Evolutionary conservation across 306 rosid species (phyloP), one percentile per base, ranked within the genome.

Genomic region (Rosa chinensis): DNA sequence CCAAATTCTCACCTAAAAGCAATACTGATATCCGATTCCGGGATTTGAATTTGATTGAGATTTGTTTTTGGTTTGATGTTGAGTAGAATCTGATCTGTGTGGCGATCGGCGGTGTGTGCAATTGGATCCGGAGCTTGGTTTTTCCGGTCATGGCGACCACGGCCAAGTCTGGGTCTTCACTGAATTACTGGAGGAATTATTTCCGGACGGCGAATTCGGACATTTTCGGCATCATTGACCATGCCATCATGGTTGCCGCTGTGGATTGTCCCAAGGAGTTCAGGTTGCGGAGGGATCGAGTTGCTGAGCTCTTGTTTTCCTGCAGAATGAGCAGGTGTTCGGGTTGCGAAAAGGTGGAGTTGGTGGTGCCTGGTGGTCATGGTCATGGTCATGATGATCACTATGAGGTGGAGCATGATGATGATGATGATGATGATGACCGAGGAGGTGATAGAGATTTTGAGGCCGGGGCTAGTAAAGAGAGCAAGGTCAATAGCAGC

Each of bases 191-290:
- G 99, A 90, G 99, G 85, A 80, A 58, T 74, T 95, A 90, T 87
- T 95, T 95, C 55, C 62, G 96, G 23, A 74, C 89, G 10, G 88
- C 93, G 2, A 90, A 85, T 72, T 93, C 86, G 0, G 92, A 93
- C 49, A 93, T 95, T 62, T 95, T 95, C 58, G 88, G 73, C 8
- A 89, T 95, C 83, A 93, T 95, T 74, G 94, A 95, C 72, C 89
- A 87, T 50, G 99, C 99, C 0, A 95, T 95, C 82, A 73, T 87
- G 83, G 99, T 95, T 76, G 99, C 98, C 3, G 97, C 95, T 69
- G 80, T 87, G 12, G 98, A 95, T 88, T 93, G 94, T 47, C 96
- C 99, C 0, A 90, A 88, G 73, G 93, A 93, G 89, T 90, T 93
- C 66, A 87, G 81, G 62, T 68, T 84, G 78, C 83, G 94, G 70